These are phyloP conservation scores for Marasmius fiardii DNA, from an alignment of 1,284 basidiomycete genomes.

Conservation along the genomic window DNA sequence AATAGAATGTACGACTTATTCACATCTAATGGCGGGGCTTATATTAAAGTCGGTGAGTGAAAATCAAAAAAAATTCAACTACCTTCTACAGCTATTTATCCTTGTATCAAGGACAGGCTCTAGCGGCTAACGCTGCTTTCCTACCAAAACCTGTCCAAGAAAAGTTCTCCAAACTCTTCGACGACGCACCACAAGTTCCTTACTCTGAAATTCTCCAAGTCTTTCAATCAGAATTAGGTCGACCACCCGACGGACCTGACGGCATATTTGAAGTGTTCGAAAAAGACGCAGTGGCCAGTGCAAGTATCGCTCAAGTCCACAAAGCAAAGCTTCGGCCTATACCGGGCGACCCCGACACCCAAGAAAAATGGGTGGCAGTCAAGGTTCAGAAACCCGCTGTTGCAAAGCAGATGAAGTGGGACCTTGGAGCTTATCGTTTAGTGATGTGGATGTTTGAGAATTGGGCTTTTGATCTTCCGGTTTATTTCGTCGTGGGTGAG, in stretches of 20 bases:
- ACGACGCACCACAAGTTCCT: conserved; percentile 81
- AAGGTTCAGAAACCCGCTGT: conserved; percentile 92
- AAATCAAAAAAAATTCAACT: neutral
- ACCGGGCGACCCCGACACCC: conserved; percentile 38
- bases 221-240: conserved; percentile 69
- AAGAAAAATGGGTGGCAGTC: conserved; percentile 74
- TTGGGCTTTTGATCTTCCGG: conserved; percentile 74
- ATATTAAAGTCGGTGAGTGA: conserved; percentile 81
- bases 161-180: conserved; percentile 81
- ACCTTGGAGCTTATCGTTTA: conserved; percentile 59
- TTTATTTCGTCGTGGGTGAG: conserved; percentile 71
- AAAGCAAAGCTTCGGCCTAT: conserved; percentile 57
- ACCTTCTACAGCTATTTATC: neutral
- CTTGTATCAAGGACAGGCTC: conserved; percentile 54
- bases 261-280: conserved; percentile 81
- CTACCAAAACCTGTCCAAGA: conserved; percentile 80
- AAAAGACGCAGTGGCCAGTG: conserved; percentile 72
- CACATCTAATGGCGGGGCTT: conserved; percentile 80
- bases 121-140: conserved; percentile 81
- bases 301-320: conserved; percentile 90
- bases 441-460: conserved; percentile 78
- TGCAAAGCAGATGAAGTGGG: conserved; percentile 81
- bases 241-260: conserved; percentile 57
- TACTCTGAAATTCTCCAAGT: conserved; percentile 69
- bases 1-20: conserved; percentile 74